Percentiles rank a stretch among this genome's conserved stretches.
phyloP scores from a whole-genome alignment of 2,329 filamentous ascomycete species.

The Apiospora sp. region DNA sequence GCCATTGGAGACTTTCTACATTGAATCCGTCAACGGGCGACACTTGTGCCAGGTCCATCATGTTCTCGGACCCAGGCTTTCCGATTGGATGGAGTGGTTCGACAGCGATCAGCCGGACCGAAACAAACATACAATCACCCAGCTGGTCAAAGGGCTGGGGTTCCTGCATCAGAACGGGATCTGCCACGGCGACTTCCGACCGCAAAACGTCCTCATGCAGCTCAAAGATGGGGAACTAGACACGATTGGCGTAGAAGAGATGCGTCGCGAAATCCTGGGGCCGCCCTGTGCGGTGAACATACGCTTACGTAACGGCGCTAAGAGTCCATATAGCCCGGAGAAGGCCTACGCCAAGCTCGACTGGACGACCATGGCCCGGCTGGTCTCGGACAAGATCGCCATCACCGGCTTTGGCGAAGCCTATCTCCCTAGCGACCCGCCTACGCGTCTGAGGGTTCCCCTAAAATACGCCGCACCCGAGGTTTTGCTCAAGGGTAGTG shows the following conservation, averaged over 20 bases:
- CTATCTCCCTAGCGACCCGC: neutral
- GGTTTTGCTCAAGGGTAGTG: neutral
- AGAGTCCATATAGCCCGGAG: neutral
- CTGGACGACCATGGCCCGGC: neutral
- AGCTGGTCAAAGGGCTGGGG: neutral
- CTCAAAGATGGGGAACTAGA: neutral
- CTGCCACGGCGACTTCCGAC: neutral
- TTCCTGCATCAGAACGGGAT: neutral
- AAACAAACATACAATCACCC: neutral
- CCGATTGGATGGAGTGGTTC: neutral
- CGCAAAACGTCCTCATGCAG: neutral
- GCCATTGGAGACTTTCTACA: neutral
- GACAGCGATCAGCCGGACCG: neutral
- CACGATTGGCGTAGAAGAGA: neutral
- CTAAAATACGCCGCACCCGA: neutral
- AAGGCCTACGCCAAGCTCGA: neutral
- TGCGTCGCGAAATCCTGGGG: neutral
- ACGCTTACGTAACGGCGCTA: neutral
- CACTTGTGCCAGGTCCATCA: neutral
- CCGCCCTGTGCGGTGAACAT: too few species aligned
- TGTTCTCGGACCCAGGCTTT: neutral
- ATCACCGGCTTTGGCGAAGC: neutral
- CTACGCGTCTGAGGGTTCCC: neutral
- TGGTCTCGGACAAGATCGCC: neutral
- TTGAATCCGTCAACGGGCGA: neutral